Evolutionary conservation across 352 stramenopile genomes (phyloP).

Genomic region (Phytophthora pistaciae): DNA sequence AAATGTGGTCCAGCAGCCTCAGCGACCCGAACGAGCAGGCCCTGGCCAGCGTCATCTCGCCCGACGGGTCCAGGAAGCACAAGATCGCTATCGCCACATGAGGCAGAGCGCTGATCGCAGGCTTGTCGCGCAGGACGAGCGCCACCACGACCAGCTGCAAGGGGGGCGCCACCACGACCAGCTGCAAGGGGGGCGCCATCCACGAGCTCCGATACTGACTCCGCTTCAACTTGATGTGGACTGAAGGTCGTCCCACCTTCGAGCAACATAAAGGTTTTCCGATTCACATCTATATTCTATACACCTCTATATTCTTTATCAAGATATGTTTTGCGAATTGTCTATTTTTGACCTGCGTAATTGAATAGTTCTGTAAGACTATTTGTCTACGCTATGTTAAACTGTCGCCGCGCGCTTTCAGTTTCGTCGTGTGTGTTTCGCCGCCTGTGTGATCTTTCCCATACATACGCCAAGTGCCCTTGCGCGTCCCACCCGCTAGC

Average conservation of each 20-base stretch:
- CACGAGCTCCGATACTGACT: too few relatives aligned
- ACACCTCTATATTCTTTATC: not conserved
- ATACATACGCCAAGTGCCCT: slow-evolving; percentile 25
- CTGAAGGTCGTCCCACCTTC: not conserved
- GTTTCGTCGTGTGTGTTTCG: not conserved
- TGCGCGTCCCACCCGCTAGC: slow-evolving; percentile 1
- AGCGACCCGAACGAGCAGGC: too few relatives aligned
- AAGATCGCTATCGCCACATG: too few relatives aligned
- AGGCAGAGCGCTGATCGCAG: too few relatives aligned
- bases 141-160: too few relatives aligned
- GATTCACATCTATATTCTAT: slow-evolving; percentile 1
- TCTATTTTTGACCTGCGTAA: not conserved
- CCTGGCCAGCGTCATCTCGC: too few relatives aligned
- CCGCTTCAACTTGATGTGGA: slow-evolving; percentile 5
- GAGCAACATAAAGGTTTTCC: not conserved
- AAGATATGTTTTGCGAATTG: not conserved
- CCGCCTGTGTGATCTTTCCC: slow-evolving; percentile 20
- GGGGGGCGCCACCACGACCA: too few relatives aligned
- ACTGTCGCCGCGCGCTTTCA: not conserved
- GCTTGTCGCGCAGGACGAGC: too few relatives aligned
- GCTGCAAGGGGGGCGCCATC: too few relatives aligned
- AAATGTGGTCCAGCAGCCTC: too few relatives aligned
- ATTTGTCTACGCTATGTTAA: not conserved
- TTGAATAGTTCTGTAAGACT: not conserved
- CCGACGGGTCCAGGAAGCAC: too few relatives aligned